Evolutionary conservation across 23 red algal genomes (phyloP), one percentile per base, ranked within the genome.

Genomic region (Gracilaria caudata): DNA sequence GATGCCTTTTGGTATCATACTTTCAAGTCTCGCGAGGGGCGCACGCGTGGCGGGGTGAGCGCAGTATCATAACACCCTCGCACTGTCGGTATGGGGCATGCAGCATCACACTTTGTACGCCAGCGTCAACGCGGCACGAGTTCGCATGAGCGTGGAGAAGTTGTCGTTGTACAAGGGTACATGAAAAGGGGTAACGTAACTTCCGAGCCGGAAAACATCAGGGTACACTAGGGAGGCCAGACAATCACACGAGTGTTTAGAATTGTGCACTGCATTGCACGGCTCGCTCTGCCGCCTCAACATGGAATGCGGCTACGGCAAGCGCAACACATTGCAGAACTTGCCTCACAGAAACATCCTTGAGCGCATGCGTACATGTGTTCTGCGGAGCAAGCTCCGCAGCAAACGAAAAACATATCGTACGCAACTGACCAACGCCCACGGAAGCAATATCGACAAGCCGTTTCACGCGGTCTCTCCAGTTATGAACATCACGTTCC

Each of bases 261-360:
- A 66, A 28, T 33, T 63, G 8, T 47, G 19, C 23, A 45, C 32
- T 74, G 28, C 66, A 55, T 54, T 73, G 65, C 14, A 39, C 47
- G 30, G 82, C 65, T 7, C 65, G 61, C 35, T 86, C 82, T 10
- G 65, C 65, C 2, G 65, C 65, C 47, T 86, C 82, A 37, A 51
- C 66, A 37, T 86, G 82, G n/a, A 86, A 55, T 43, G 82, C 82
- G 51, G 82, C 82, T 11, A 86, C 46, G 29, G 64, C 65, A 24
- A 86, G 82, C 51, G 82, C 82, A 7, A 74, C 81, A 30, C 81
- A 84, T 70, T 71, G 81, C 81, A 84, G 23, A 21, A 84, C 24
- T 30, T 84, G 81, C 30, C 46, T 51, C 17, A 84, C 64, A 9
- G 81, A 60, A 30, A 84, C 81, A 17, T 84, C 81, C 36, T 71